Base-by-base conservation (phyloP, 345 rosid genomes). In the Sonneratia alba region DNA sequence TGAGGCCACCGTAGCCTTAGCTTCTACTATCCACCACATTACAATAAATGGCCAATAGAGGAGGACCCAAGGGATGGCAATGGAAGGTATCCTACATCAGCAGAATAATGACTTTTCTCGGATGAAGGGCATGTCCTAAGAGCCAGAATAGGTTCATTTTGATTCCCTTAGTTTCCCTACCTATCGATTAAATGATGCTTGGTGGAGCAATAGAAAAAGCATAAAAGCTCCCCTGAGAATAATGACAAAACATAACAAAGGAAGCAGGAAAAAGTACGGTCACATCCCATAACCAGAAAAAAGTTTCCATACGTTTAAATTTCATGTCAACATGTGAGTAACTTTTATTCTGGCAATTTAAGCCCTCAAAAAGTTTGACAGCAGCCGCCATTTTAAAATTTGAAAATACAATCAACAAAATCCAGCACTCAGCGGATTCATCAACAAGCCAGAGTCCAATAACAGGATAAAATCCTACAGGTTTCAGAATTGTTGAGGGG, bases 381-480 rank as follows among this genome's bases (percentile, higher is more conserved):
- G 42, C 53, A 73, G 76, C 71, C 76, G 76, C 48, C 22, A 43
- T 66, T 67, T 43, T 6, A 32, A 40, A 66, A 66, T 7, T 51
- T 56, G 62, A 63, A 55, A 67, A 56, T 63, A 57, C 40, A 49
- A 34, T 9, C n/a, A 71, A 63, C 45, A n/a, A 27, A 55, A 51
- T 49, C 63, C 45, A 70, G 45, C 18, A 53, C 45, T 24, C 32
- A 3, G 64, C 36, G 36, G 38, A 62, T 27, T 32, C 66, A 48
- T 36, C 45, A 36, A 70, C 32, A 6, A 6, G 21, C 27, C 19
- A 53, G 27, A 27, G 51, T 55, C 49, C 63, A 51, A 70, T 40
- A 48, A 43, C 21, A 32, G 63, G 51, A 38, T 43, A 68, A 73
- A 74, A 68, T 67, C 71, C 76, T 74, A 74, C 53, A 19, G 36